Conservation (phyloP, 257 asterid species). For the Nicotiana paniculata region DNA sequence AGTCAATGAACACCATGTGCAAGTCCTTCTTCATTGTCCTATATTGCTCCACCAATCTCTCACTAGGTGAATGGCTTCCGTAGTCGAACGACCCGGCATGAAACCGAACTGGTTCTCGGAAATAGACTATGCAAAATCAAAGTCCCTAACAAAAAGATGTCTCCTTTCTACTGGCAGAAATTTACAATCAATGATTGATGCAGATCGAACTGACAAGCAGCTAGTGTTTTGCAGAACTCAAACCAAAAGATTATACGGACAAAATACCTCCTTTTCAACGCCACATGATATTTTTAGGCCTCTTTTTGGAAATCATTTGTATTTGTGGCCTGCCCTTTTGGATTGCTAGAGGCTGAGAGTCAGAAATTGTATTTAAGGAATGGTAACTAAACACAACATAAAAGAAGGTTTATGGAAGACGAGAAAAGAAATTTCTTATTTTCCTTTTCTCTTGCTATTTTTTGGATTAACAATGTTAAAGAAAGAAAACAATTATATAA, state of each 20-base stretch:
- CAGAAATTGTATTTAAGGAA: background rate
- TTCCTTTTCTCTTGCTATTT: background rate
- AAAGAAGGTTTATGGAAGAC: background rate
- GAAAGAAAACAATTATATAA: background rate
- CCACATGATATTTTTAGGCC: background rate
- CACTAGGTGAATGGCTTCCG: too few species aligned
- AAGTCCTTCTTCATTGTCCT: too few species aligned
- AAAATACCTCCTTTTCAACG: background rate
- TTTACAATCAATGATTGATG: background rate
- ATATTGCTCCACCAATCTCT: too few species aligned
- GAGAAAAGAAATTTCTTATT: background rate
- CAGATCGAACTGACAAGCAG: slow-evolving; percentile 3
- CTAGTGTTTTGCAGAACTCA: background rate
- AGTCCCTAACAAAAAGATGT: background rate
- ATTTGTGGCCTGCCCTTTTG: background rate
- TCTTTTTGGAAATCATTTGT: background rate
- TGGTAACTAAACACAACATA: background rate
- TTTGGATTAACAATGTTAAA: background rate
- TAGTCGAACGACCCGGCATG: too few species aligned
- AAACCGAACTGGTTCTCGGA: too few species aligned
- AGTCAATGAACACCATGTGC: too few species aligned
- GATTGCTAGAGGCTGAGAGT: background rate
- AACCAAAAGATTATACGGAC: background rate
- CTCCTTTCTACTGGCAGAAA: background rate
- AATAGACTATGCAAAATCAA: background rate